Evolutionary conservation across 148 eudicot genomes (phyloP), one percentile per base, ranked within the genome.

Genomic region (Fagopyrum esculentum): DNA sequence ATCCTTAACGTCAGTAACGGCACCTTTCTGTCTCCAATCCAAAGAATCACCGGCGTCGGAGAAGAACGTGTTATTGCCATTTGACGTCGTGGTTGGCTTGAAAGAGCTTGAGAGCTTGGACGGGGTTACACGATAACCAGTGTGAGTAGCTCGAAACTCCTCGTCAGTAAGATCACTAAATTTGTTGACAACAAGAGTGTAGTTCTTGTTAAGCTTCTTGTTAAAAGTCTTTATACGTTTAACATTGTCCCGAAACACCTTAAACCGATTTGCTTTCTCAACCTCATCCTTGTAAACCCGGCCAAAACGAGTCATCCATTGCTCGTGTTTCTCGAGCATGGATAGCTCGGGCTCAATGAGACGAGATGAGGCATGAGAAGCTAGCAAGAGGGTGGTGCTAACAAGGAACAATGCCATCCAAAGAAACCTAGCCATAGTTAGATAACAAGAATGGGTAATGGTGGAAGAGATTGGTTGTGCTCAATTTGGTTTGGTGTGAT

Each of bases 111-210:
- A 57, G 30, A 57, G 30, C 9, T 17, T 15, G 4, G 63, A 12
- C 2, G 45, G 69, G 26, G 63, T 57, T 7, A 57, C 22, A 29
- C 5, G 84, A 74, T 69, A 86, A 60, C 96, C 88, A 71, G 83
- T 84, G 29, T 59, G 80, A 52, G 80, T 49, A 56, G 85, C 81
- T 30, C 61, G 52, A 74, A 90, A 90, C 81, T 90, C 92, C 71
- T 85, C 90, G 49, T 83, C 82, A 6, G 89, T 88, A 40, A 84
- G 56, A 56, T 90, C 96, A 29, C 89, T 89, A 79, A 90, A 90
- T 12, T 71, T 68, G 78, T 90, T 90, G 30, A 87, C 70, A 0
- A 79, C 77, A 6, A 90, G 76, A 71, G 74, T 85, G 74, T 84
- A 88, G 2, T 69, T 48, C 26, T 78, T 74, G 45, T 79, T 68